Conservation (phyloP, 345 rosid species). For the Arabis hirsuta region DNA sequence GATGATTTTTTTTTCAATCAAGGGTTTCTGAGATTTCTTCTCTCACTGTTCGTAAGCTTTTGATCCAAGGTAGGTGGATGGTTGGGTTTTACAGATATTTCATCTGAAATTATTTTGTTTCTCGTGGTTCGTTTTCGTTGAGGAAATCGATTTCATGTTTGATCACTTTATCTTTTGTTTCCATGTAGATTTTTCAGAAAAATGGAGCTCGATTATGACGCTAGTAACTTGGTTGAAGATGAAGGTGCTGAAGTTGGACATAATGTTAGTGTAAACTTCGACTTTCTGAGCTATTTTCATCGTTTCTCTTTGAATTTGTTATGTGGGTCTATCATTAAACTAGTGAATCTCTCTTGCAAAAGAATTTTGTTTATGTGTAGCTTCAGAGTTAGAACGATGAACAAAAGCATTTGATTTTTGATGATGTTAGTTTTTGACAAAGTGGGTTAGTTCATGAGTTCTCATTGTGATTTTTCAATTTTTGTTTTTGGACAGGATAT, state of each 20-base stretch:
- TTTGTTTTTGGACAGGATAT: conserved; percentile 55
- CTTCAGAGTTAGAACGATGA: conserved; percentile 25
- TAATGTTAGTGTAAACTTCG: conserved; percentile 55
- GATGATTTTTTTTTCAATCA: background rate
- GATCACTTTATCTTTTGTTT: conserved; percentile 20
- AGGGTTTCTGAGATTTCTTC: conserved; percentile 36
- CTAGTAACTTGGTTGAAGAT: conserved; percentile 57
- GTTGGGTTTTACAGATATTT: conserved; percentile 8
- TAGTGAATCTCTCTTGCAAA: conserved; percentile 4
- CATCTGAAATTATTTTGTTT: background rate
- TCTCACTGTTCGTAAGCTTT: conserved; percentile 13
- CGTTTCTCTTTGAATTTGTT: conserved; percentile 18
- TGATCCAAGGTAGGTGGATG: conserved; percentile 29
- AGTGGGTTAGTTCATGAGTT: conserved; percentile 4
- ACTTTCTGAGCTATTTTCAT: conserved; percentile 7
- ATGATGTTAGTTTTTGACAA: conserved; percentile 12
- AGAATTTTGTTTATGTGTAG: background rate
- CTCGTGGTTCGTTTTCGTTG: conserved; percentile 14
- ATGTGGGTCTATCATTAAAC: background rate
- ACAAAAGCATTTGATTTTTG: background rate
- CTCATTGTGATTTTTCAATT: conserved; percentile 22
- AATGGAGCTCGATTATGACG: conserved; percentile 75
- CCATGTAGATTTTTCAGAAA: conserved; percentile 16
- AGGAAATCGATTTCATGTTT: conserved; percentile 30
- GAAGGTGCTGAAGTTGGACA: conserved; percentile 59